These are phyloP conservation scores for Phialophora chinensis DNA, from an alignment of 2,329 filamentous ascomycete genomes.

Conservation along the genomic window DNA sequence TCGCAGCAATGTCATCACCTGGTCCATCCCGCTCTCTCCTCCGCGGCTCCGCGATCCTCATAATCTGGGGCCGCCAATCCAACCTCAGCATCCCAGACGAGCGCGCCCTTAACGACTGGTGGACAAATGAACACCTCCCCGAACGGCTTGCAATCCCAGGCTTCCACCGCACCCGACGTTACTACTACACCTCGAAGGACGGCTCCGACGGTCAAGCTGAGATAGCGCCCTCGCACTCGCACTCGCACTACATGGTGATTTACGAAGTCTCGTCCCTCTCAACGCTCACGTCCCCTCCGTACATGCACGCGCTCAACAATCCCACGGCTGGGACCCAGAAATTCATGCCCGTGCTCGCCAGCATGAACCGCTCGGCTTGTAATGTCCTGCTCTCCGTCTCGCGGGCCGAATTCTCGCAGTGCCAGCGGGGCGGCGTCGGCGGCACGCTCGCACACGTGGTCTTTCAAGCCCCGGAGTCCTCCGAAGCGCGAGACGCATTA, in stretches of 20 bases:
- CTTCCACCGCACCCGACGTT: constrained; percentile 26
- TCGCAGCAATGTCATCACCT: constrained; percentile 1
- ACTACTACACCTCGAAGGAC: constrained; percentile 11
- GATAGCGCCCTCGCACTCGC: background rate
- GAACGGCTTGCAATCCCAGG: constrained; percentile 26
- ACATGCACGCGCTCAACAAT: constrained; percentile 30
- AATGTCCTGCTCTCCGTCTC: constrained; percentile 15
- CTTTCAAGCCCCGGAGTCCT: constrained; percentile 6
- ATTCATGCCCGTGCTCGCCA: constrained; percentile 63
- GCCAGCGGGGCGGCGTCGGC: constrained; percentile 9
- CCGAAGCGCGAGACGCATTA: constrained; percentile 1
- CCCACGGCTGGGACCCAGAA: constrained; percentile 68
- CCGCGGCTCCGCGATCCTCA: constrained; percentile 25
- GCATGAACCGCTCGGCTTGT: constrained; percentile 25
- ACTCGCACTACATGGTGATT: constrained; percentile 24
- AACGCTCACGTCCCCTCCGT: constrained; percentile 19
- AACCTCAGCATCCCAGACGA: constrained; percentile 10
- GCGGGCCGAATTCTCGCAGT: constrained; percentile 15
- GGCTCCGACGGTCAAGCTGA: background rate
- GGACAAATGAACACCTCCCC: constrained; percentile 30
- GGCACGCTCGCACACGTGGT: constrained; percentile 21
- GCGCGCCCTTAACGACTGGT: constrained; percentile 28
- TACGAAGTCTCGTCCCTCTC: constrained; percentile 25
- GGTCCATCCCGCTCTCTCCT: constrained; percentile 8
- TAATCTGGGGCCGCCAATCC: constrained; percentile 23